A percentile compares a stretch with the other conserved stretches of the same genome.
phyloP scores from a whole-genome alignment of 2,329 filamentous ascomycete genomes.

The Berkeleyomyces rouxiae region DNA sequence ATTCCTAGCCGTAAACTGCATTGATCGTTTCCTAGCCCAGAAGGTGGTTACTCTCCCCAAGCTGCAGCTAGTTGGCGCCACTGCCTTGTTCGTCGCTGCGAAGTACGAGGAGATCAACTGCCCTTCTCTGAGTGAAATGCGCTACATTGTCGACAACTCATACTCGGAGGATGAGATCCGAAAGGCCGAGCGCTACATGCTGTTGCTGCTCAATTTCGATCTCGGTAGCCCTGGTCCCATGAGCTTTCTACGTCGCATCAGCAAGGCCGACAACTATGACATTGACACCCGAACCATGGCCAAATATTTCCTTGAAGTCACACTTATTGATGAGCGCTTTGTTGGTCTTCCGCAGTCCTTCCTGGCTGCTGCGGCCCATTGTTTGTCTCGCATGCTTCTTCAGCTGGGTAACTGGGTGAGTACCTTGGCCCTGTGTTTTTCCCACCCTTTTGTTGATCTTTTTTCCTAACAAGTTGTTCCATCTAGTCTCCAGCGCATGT shows the following conservation, averaged over 20 bases:
- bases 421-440: slow-evolving; percentile 15
- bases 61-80: slow-evolving; percentile 88
- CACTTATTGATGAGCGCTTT: slow-evolving; percentile 95
- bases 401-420: slow-evolving; percentile 88
- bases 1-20: slow-evolving; percentile 89
- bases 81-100: slow-evolving; percentile 84
- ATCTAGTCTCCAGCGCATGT: slow-evolving; percentile 61
- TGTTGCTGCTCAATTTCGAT: slow-evolving; percentile 89
- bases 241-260: slow-evolving; percentile 92
- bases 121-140: slow-evolving; percentile 84
- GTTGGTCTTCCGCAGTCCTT: slow-evolving; percentile 84
- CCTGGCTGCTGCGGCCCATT: slow-evolving; percentile 80
- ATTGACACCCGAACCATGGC: slow-evolving; percentile 85
- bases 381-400: slow-evolving; percentile 73
- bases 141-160: slow-evolving; percentile 93
- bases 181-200: slow-evolving; percentile 96
- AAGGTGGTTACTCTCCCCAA: slow-evolving; percentile 93
- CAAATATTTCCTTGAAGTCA: slow-evolving; percentile 95
- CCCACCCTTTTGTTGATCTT: background rate
- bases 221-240: slow-evolving; percentile 97
- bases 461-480: background rate
- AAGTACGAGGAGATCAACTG: slow-evolving; percentile 99
- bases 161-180: slow-evolving; percentile 85
- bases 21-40: slow-evolving; percentile 85
- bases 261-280: slow-evolving; percentile 97